Evolutionary conservation across 352 stramenopile species (phyloP).

Genomic region (Globisporangium perplexum): DNA sequence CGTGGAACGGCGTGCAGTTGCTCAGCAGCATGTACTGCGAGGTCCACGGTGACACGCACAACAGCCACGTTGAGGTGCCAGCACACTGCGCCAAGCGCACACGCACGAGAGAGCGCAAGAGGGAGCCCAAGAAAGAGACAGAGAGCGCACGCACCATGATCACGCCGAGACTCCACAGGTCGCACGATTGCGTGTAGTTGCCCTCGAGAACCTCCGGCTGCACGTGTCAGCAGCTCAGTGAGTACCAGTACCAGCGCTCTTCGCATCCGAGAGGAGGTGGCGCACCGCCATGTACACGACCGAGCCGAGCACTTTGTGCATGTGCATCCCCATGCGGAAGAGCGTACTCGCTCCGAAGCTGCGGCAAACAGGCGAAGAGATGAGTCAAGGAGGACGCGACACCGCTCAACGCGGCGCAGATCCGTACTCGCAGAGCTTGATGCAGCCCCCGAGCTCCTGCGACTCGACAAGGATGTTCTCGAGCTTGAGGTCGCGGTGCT

Average conservation of each 20-base stretch:
- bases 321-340: slow-evolving; percentile 69
- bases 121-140: background rate
- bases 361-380: background rate
- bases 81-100: background rate
- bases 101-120: too few species aligned
- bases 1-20: slow-evolving; percentile 68
- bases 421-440: slow-evolving; percentile 81
- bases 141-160: slow-evolving; percentile 53
- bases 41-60: background rate
- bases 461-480: slow-evolving; percentile 79
- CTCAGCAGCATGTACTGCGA: slow-evolving; percentile 77
- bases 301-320: slow-evolving; percentile 73
- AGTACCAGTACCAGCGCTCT: background rate
- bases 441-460: slow-evolving; percentile 35
- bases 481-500: slow-evolving; percentile 79
- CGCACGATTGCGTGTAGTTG: slow-evolving; percentile 67
- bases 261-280: background rate
- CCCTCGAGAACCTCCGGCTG: slow-evolving; percentile 64
- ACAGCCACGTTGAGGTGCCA: background rate
- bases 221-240: background rate
- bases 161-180: slow-evolving; percentile 80
- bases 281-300: slow-evolving; percentile 83
- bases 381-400: background rate
- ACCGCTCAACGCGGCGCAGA: background rate
- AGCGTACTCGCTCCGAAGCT: slow-evolving; percentile 78